Percentiles rank a stretch among this genome's conserved stretches.
Evolutionary conservation across 495 filamentous ascomycete species (phyloP).

Genomic region (Penicillium flavigenum): DNA sequence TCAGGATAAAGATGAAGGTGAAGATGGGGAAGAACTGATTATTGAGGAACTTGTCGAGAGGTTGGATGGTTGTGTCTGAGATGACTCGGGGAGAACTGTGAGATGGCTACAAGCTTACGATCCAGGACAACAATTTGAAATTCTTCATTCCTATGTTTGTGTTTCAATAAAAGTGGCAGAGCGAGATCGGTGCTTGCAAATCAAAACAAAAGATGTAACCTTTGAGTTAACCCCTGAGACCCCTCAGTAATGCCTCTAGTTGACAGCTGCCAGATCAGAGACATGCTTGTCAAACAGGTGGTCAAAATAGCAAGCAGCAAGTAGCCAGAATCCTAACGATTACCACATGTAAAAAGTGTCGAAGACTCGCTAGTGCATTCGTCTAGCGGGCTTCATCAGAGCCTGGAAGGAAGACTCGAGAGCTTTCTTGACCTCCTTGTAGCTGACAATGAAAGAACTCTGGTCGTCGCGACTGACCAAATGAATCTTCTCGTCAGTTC

Average conservation of each 20-base stretch:
- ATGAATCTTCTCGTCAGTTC: slow-evolving; percentile 79
- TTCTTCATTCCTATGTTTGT: slow-evolving; percentile 30
- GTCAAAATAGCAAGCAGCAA: neutral
- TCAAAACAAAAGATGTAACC: slow-evolving; percentile 1
- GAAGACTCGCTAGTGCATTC: slow-evolving; percentile 37
- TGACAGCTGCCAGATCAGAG: neutral
- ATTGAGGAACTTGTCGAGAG: slow-evolving; percentile 64
- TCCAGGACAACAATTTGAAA: slow-evolving; percentile 16
- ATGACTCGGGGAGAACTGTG: slow-evolving; percentile 17
- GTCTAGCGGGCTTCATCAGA: slow-evolving; percentile 57
- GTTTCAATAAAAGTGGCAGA: slow-evolving; percentile 20
- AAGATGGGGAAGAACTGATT: slow-evolving; percentile 51
- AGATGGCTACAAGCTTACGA: neutral
- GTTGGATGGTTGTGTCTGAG: slow-evolving; percentile 46
- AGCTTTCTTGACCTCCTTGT: slow-evolving; percentile 80
- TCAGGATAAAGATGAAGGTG: slow-evolving; percentile 26
- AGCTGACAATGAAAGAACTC: slow-evolving; percentile 79
- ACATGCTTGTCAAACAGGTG: neutral
- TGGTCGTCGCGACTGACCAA: slow-evolving; percentile 87
- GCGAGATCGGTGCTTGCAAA: slow-evolving; percentile 7
- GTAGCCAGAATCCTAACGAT: slow-evolving; percentile 1
- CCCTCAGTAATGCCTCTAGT: neutral
- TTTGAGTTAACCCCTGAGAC: neutral
- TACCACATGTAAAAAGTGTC: neutral
- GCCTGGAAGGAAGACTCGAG: slow-evolving; percentile 79